Conservation (phyloP, 306 rosid species). For the Prunus mongolica region DNA sequence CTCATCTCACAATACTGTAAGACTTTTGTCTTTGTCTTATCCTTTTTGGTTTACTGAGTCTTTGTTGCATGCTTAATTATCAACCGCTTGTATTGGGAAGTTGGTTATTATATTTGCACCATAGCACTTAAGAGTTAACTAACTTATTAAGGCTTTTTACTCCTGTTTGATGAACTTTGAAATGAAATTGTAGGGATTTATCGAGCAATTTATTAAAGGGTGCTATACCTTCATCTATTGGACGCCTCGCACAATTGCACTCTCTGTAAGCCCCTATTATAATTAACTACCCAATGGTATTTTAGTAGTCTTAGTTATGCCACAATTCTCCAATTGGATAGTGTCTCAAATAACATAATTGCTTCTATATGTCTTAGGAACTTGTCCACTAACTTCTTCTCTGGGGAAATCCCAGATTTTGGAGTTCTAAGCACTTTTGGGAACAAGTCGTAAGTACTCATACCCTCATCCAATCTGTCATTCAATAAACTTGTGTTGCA, state of each 20-base stretch:
- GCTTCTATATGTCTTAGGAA: conserved; percentile 56
- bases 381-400: conserved; percentile 83
- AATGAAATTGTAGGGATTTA: conserved; percentile 56
- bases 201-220: conserved; percentile 88
- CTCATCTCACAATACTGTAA: conserved; percentile 82
- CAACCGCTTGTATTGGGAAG: not conserved
- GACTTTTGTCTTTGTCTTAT: conserved; percentile 10
- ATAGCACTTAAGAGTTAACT: not conserved
- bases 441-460: conserved; percentile 61
- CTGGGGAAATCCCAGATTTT: conserved; percentile 91
- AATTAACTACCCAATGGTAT: conserved; percentile 1
- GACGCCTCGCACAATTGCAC: conserved; percentile 66
- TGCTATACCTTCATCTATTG: conserved; percentile 88
- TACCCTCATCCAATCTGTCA: not conserved
- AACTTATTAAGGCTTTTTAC: not conserved
- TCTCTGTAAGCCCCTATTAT: conserved; percentile 53
- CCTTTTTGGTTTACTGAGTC: not conserved
- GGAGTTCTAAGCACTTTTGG: conserved; percentile 88
- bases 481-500: not conserved
- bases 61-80: not conserved
- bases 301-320: not conserved
- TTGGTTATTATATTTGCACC: not conserved
- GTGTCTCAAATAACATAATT: conserved; percentile 1
- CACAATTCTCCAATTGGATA: not conserved
- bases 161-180: conserved; percentile 10